These are phyloP conservation scores for Coffea eugenioides DNA, from an alignment of 257 asterid species.

Conservation along the genomic window DNA sequence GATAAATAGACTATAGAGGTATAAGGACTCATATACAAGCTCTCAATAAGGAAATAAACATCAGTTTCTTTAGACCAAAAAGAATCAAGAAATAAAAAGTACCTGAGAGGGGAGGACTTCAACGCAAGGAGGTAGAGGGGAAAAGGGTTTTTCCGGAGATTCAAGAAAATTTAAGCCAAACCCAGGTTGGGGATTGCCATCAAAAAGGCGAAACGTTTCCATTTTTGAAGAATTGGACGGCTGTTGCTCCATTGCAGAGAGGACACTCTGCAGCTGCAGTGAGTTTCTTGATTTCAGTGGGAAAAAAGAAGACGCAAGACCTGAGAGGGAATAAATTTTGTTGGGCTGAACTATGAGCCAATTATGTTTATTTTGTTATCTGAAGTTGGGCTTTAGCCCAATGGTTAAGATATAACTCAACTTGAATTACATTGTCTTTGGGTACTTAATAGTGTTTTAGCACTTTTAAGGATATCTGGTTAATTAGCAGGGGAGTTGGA, in stretches of 20 bases:
- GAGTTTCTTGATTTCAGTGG: neutral
- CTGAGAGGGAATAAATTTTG: neutral
- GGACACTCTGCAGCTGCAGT: neutral
- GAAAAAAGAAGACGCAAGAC: neutral
- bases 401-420: neutral
- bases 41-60: neutral
- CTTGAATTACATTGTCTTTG: too few species aligned
- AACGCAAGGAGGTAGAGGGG: slow-evolving; percentile 74
- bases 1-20: neutral
- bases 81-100: neutral
- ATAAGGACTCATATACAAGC: neutral
- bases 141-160: slow-evolving; percentile 45
- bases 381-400: neutral
- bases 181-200: slow-evolving; percentile 45
- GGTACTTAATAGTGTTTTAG: too few species aligned
- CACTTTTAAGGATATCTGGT: too few species aligned
- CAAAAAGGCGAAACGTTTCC: slow-evolving; percentile 56
- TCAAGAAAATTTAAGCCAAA: slow-evolving; percentile 54
- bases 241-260: slow-evolving; percentile 11
- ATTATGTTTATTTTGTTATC: too few species aligned
- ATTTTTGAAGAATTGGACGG: slow-evolving; percentile 16
- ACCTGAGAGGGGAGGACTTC: slow-evolving; percentile 77
- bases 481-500: too few species aligned
- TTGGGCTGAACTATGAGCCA: neutral
- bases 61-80: neutral